These are phyloP conservation scores for Vaccinium myrtillus DNA, from an alignment of 148 eudicot species.

Conservation along the genomic window DNA sequence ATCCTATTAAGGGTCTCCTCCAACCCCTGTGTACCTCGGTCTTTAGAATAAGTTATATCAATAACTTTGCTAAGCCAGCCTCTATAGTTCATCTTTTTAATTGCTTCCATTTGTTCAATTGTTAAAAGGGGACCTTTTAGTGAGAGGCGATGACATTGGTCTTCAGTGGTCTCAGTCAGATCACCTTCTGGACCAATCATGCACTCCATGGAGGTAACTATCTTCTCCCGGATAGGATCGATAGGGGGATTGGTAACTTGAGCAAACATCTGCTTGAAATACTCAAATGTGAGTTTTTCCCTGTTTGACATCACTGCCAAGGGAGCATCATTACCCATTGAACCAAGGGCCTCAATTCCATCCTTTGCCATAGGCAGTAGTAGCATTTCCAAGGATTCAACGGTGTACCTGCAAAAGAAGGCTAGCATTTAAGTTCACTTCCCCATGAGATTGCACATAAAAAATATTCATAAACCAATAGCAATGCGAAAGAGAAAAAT, in stretches of 20 bases:
- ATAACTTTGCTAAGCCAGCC: slow-evolving; percentile 97
- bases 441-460: not conserved
- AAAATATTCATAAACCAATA: not conserved
- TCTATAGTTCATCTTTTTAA: slow-evolving; percentile 89
- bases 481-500: slow-evolving; percentile 17
- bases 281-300: slow-evolving; percentile 94
- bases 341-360: slow-evolving; percentile 94
- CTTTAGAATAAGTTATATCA: slow-evolving; percentile 79
- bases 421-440: not conserved
- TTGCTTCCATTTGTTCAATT: slow-evolving; percentile 87
- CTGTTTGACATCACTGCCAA: slow-evolving; percentile 98
- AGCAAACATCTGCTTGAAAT: slow-evolving; percentile 99
- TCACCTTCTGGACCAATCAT: slow-evolving; percentile 99
- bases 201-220: slow-evolving; percentile 97
- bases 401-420: slow-evolving; percentile 61
- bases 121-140: slow-evolving; percentile 88
- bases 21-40: slow-evolving; percentile 77
- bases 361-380: slow-evolving; percentile 98
- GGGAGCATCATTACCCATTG: slow-evolving; percentile 99
- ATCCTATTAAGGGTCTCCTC: slow-evolving; percentile 92
- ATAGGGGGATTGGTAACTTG: slow-evolving; percentile 99
- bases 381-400: slow-evolving; percentile 91
- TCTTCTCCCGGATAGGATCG: slow-evolving; percentile 96
- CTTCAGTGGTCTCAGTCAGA: slow-evolving; percentile 95
- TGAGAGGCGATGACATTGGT: slow-evolving; percentile 92